Evolutionary conservation across 352 stramenopile species (phyloP).

Genomic region (Globisporangium alternatum): DNA sequence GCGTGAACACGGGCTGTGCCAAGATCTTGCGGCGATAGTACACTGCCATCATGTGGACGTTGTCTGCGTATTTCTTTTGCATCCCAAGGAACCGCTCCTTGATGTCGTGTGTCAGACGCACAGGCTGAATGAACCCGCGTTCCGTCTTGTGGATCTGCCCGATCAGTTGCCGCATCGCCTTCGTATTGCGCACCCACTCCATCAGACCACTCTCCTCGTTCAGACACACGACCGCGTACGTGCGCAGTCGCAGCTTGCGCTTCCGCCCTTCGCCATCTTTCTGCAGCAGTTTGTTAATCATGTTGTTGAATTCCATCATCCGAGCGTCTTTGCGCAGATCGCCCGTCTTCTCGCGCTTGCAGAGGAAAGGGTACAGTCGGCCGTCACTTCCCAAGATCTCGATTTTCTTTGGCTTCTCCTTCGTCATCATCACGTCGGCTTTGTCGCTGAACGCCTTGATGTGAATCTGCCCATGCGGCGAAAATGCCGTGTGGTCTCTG

Average conservation of each 20-base stretch:
- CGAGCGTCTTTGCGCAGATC: constrained; percentile 99
- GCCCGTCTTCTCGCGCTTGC: constrained; percentile 97
- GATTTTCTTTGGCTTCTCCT: constrained; percentile 99
- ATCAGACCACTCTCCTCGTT: constrained; percentile 99
- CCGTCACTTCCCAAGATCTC: constrained; percentile 82
- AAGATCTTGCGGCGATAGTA: constrained; percentile 75
- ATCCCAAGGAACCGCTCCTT: constrained; percentile 88
- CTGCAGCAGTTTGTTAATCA: constrained; percentile 99
- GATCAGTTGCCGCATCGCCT: constrained; percentile 90
- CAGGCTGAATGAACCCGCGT: constrained; percentile 73
- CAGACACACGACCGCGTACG: constrained; percentile 98
- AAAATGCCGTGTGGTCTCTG: constrained; percentile 52
- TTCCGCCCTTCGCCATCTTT: constrained; percentile 87
- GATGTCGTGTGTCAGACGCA: constrained; percentile 75
- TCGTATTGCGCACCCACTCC: constrained; percentile 99
- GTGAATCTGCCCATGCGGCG: constrained; percentile 70
- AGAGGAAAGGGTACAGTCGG: constrained; percentile 88
- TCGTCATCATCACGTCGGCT: constrained; percentile 97
- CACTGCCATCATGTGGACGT: constrained; percentile 71
- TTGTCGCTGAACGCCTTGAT: constrained; percentile 89
- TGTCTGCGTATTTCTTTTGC: constrained; percentile 81
- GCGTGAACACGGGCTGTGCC: constrained; percentile 79
- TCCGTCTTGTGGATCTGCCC: constrained; percentile 87
- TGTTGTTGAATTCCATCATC: constrained; percentile 99
- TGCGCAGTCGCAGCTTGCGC: constrained; percentile 94